phyloP scores from a whole-genome alignment of 768 basidiomycete species.

The Mycena floridula region DNA sequence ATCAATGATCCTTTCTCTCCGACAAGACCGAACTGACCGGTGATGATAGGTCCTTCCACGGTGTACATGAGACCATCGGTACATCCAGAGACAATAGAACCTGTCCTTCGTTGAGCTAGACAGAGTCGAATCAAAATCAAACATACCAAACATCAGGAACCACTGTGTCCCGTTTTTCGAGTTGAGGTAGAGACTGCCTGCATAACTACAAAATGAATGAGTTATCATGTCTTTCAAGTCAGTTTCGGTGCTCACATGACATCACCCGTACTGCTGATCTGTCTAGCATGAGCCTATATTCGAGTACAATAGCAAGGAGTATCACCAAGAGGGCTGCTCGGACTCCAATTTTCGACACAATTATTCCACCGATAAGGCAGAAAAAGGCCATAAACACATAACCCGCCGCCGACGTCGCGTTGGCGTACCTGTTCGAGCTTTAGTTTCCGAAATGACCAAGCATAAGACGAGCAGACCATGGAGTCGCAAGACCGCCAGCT shows the following conservation, averaged over 20 bases:
- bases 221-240: neutral
- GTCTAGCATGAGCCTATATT: neutral
- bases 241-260: conserved; percentile 16
- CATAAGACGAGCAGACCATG: conserved; percentile 26
- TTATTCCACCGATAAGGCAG: conserved; percentile 23
- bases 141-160: conserved; percentile 25
- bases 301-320: too few species aligned
- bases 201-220: conserved; percentile 14
- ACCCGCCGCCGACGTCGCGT: too few species aligned
- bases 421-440: conserved; percentile 13
- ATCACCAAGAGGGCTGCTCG: conserved; percentile 18
- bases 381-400: conserved; percentile 26
- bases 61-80: conserved; percentile 27
- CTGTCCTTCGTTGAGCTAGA: conserved; percentile 4
- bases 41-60: conserved; percentile 27
- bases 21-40: conserved; percentile 12
- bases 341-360: conserved; percentile 27
- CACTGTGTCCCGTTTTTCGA: conserved; percentile 28
- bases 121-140: neutral
- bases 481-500: conserved; percentile 26
- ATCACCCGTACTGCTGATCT: conserved; percentile 26
- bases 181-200: conserved; percentile 26
- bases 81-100: conserved; percentile 23
- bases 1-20: neutral
- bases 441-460: neutral